A percentile compares a stretch with the other conserved stretches of the same genome.
phyloP scores from a whole-genome alignment of 345 rosid species.

The Viola odorata region DNA sequence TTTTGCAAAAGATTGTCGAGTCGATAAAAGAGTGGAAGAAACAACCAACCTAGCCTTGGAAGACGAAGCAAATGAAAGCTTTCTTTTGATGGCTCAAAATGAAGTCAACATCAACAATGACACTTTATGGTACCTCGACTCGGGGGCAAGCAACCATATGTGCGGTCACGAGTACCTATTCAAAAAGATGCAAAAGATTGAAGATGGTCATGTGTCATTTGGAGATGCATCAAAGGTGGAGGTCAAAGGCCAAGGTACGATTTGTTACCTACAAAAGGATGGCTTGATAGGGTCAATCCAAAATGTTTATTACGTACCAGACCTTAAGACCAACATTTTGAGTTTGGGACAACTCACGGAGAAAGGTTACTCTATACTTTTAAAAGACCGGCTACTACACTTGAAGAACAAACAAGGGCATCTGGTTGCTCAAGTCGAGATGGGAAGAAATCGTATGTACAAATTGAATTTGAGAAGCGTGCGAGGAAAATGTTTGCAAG shows the following conservation, averaged over 20 bases:
- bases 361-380: not conserved
- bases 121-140: too few relatives aligned
- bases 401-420: too few relatives aligned
- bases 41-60: slow-evolving; percentile 4
- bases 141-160: too few relatives aligned
- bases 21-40: slow-evolving; percentile 7
- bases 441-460: too few relatives aligned
- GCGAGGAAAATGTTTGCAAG: too few relatives aligned
- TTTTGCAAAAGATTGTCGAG: not conserved
- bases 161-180: not conserved
- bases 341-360: not conserved
- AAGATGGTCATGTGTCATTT: slow-evolving; percentile 1
- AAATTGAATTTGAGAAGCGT: too few relatives aligned
- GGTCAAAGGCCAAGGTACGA: slow-evolving; percentile 6
- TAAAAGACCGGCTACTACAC: too few relatives aligned
- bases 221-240: slow-evolving; percentile 6
- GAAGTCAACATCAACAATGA: too few relatives aligned
- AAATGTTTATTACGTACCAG: too few relatives aligned
- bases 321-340: not conserved
- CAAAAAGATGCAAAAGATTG: slow-evolving; percentile 1
- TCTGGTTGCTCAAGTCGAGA: too few relatives aligned
- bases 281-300: too few relatives aligned
- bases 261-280: slow-evolving; percentile 1
- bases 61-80: slow-evolving; percentile 2
- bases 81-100: too few relatives aligned